phyloP scores from a whole-genome alignment of 495 filamentous ascomycete species.

The Trichoderma asperelloides region DNA sequence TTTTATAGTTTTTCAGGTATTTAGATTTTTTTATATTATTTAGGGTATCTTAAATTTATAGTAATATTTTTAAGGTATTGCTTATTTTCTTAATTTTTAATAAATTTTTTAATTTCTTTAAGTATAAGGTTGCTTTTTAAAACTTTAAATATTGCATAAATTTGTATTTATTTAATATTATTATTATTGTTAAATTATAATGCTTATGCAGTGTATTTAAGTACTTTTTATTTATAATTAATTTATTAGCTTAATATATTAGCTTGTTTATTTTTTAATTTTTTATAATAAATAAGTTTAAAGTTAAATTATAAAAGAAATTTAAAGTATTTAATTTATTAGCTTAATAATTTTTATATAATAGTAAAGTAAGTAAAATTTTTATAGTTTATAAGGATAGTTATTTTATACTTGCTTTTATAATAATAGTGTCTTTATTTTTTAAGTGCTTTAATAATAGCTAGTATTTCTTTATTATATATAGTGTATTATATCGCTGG shows the following conservation, averaged over 20 bases:
- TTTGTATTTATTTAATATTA: background rate
- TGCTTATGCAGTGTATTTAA: no score
- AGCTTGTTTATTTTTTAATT: background rate
- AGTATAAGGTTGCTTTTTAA: background rate
- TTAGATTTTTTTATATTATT: background rate
- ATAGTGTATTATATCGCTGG: no score
- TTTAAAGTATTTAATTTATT: slow-evolving; percentile 1
- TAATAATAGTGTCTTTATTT: background rate
- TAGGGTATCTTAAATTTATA: no score
- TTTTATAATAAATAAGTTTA: background rate
- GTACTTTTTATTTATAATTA: background rate
- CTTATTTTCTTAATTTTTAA: no score
- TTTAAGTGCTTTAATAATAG: background rate
- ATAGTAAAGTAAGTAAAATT: background rate
- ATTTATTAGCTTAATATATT: background rate
- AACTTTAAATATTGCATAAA: background rate
- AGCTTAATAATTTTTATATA: background rate
- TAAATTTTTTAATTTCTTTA: background rate
- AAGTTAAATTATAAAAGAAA: background rate
- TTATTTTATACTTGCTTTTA: slow-evolving; percentile 1
- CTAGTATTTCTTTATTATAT: no score
- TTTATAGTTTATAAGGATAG: background rate
- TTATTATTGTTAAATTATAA: background rate
- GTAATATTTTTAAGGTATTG: no score
- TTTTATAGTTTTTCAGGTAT: background rate